Conservation (phyloP, 306 rosid species). For the Fagus sylvatica region DNA sequence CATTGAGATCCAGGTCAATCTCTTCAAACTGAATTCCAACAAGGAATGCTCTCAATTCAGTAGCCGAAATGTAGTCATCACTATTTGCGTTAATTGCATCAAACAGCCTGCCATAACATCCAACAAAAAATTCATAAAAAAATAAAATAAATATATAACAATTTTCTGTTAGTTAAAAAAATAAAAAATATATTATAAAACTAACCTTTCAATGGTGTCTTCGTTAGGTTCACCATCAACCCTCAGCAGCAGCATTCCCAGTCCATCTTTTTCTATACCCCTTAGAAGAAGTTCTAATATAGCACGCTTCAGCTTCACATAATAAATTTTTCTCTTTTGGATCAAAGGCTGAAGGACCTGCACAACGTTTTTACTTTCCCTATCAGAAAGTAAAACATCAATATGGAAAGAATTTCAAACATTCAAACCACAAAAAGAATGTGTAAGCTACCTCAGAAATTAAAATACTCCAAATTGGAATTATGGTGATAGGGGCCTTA, state of each 20-base stretch:
- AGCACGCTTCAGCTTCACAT: conserved; percentile 74
- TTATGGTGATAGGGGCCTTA: no score
- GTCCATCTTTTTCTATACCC: conserved; percentile 57
- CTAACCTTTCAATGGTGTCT: conserved; percentile 63
- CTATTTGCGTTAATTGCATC: conserved; percentile 48
- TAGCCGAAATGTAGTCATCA: conserved; percentile 51
- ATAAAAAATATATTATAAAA: no score
- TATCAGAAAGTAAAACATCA: conserved; percentile 5
- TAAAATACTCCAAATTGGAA: no score
- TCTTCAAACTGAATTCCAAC: conserved; percentile 71
- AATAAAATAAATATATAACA: conserved; percentile 9
- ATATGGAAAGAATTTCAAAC: conserved; percentile 4
- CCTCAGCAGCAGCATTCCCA: conserved; percentile 65
- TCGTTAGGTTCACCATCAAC: conserved; percentile 65
- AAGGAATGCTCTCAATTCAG: conserved; percentile 72
- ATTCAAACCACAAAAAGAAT: no score
- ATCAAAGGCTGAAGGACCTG: conserved; percentile 98
- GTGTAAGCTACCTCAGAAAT: no score
- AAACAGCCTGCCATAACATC: conserved; percentile 61
- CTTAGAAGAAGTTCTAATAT: conserved; percentile 70
- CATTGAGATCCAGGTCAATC: conserved; percentile 67
- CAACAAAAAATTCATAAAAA: conserved; percentile 24
- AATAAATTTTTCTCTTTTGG: conserved; percentile 69
- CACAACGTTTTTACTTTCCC: conserved; percentile 23
- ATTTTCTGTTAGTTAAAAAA: neutral